Percentiles rank a stretch among this genome's conserved stretches.
phyloP scores from a whole-genome alignment of 169 alveolate genomes.

The Plasmodium knowlesi region DNA sequence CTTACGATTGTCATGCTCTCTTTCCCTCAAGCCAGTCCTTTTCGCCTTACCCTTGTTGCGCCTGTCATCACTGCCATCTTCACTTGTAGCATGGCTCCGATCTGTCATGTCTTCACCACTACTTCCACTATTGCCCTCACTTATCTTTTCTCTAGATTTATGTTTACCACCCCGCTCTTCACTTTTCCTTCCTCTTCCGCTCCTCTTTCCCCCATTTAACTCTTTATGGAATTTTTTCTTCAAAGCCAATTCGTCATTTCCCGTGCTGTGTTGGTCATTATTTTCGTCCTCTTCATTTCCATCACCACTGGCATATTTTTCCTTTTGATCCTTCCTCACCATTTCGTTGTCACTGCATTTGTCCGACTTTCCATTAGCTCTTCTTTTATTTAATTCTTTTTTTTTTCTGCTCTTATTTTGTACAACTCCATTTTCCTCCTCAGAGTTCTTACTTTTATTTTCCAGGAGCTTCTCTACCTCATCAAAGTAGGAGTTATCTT shows the following conservation, averaged over 20 bases:
- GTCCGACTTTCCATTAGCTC: background rate
- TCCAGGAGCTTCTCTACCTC: conserved; percentile 57
- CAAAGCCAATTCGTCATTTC: background rate
- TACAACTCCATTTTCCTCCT: conserved; percentile 3
- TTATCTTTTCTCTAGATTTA: background rate
- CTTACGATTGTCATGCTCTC: background rate
- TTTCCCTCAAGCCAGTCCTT: background rate
- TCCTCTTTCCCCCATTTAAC: background rate
- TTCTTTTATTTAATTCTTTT: background rate
- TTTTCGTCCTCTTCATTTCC: background rate
- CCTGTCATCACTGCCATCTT: background rate
- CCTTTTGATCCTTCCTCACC: background rate
- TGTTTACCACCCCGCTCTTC: background rate
- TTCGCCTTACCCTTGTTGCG: background rate
- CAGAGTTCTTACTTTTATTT: background rate
- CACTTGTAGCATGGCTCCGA: background rate
- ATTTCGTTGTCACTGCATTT: background rate
- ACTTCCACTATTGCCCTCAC: background rate
- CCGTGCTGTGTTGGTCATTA: background rate
- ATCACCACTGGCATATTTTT: background rate
- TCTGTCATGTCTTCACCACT: background rate
- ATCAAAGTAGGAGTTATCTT: conserved; percentile 56
- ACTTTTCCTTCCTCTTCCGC: background rate
- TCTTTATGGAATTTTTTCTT: background rate
- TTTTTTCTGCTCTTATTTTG: conserved; percentile 3